phyloP scores from a whole-genome alignment of 371 early-diverging fungal species.

The Apophysomyces trapeziformis region DNA sequence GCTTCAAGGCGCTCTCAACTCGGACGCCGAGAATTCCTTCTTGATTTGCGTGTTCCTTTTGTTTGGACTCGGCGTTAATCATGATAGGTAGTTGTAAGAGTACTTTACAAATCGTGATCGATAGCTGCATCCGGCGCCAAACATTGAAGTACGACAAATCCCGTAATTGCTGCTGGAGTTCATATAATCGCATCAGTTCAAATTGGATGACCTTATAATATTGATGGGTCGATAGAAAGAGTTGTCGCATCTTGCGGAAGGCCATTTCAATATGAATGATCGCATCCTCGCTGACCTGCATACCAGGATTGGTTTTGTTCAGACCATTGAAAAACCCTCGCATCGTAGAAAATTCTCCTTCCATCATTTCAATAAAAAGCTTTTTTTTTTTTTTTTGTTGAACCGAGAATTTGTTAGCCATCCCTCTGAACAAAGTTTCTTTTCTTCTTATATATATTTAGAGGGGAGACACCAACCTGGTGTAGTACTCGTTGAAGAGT shows the following conservation, averaged over 20 bases:
- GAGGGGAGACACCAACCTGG: conserved; percentile 43
- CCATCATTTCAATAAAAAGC: conserved; percentile 69
- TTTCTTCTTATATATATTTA: background rate
- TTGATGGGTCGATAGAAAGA: conserved; percentile 62
- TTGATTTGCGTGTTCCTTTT: conserved; percentile 29
- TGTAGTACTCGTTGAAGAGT: conserved; percentile 62
- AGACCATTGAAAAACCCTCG: conserved; percentile 54
- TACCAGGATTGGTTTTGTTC: conserved; percentile 55
- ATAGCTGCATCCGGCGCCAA: conserved; percentile 59
- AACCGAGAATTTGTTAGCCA: too few species aligned
- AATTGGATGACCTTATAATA: conserved; percentile 66
- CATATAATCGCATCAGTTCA: conserved; percentile 63
- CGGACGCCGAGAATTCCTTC: conserved; percentile 52
- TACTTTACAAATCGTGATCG: conserved; percentile 60
- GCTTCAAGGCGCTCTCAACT: conserved; percentile 56
- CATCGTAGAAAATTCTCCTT: conserved; percentile 70
- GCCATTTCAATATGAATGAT: conserved; percentile 64
- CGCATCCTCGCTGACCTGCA: conserved; percentile 66
- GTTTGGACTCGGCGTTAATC: conserved; percentile 48
- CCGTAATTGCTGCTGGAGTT: conserved; percentile 63
- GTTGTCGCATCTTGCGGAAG: conserved; percentile 59
- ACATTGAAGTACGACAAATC: conserved; percentile 62
- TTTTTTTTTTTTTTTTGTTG: conserved; percentile 13
- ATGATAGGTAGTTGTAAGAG: conserved; percentile 63
- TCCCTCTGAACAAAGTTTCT: background rate